Base-by-base conservation (phyloP, 352 stramenopile genomes). In the Elongisporangium anandrum region DNA sequence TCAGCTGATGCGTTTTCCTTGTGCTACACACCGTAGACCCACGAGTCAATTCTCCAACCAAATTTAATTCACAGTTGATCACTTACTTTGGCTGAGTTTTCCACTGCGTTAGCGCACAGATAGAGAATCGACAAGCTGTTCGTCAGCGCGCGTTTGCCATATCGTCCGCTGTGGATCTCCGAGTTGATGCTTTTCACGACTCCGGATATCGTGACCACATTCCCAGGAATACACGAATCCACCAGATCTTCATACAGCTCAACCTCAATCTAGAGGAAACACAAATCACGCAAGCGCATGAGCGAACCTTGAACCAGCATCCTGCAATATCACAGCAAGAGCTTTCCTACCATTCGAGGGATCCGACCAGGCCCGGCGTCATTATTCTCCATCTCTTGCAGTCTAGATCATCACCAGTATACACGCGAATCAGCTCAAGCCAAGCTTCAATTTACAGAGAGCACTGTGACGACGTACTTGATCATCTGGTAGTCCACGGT, bases 151-250 rank as follows among this genome's bases (percentile, higher is more conserved):
- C 86, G 79, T 69, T 97, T 98, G 56, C 92, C 92, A 26, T 81
- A 85, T 49, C 81, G 79, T 50, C 95, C 92, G 54, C 78, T 88
- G 24, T 94, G 82, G 23, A 98, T 72, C 56, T 97, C 92, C n/a
- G 90, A 89, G 65, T 98, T 99, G 50, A 98, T 82, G 26, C 92
- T 94, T 63, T 97, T 95, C 6, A 99, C 93, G 55, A 98, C 80
- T 0, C 97, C 97, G 1, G 84, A 88, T 7, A 99, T 81, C 15
- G 90, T 88, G 20, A 99, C 80, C 1, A 98, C 86, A 73, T 99
- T 98, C 21, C 97, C 97, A 19, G 97, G 91, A 58, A 98, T 94
- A 59, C 95, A 98, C 29, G 77, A 81, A 72, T 99, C 96, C 15
- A 99, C 97, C 20, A 99, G 71, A 52, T 97, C 90, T 68, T 95